Evolutionary conservation across 2,329 filamentous ascomycete species (phyloP).

Genomic region (Fusarium sp.): DNA sequence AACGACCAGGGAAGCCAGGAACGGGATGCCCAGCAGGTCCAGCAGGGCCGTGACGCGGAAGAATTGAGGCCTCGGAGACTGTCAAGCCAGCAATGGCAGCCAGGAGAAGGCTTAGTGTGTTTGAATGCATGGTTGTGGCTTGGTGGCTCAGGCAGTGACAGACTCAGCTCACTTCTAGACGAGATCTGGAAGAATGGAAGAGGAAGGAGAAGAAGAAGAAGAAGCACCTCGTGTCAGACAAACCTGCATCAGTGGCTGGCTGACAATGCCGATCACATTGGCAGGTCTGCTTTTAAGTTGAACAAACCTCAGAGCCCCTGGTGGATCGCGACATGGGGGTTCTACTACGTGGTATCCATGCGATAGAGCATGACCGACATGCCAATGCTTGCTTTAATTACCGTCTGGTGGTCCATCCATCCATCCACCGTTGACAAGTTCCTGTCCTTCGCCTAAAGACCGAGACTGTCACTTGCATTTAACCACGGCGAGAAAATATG

Average conservation of each 20-base stretch:
- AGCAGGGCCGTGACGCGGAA: constrained; percentile 2
- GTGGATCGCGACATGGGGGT: not conserved
- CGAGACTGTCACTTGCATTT: too few species aligned
- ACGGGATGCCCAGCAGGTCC: not conserved
- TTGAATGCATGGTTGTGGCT: constrained; percentile 27
- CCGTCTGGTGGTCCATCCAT: not conserved
- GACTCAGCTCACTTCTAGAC: constrained; percentile 14
- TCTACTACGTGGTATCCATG: not conserved
- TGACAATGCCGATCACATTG: constrained; percentile 14
- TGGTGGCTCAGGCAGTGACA: not conserved
- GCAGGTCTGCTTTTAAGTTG: constrained; percentile 14
- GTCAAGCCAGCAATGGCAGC: constrained; percentile 26
- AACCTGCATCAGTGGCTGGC: constrained; percentile 12
- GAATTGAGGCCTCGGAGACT: constrained; percentile 17
- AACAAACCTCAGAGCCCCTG: not conserved
- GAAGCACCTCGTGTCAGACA: not conserved
- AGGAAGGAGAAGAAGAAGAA: not conserved
- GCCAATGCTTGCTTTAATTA: constrained; percentile 8
- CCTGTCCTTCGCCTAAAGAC: not conserved
- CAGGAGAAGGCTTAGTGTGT: constrained; percentile 33
- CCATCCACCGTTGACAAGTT: not conserved
- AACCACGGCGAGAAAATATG: not conserved
- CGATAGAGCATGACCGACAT: not conserved
- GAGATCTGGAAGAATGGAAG: constrained; percentile 10
- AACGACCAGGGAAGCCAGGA: too few species aligned